phyloP scores from a whole-genome alignment of 495 filamentous ascomycete species.

The Amniculicola lignicola region DNA sequence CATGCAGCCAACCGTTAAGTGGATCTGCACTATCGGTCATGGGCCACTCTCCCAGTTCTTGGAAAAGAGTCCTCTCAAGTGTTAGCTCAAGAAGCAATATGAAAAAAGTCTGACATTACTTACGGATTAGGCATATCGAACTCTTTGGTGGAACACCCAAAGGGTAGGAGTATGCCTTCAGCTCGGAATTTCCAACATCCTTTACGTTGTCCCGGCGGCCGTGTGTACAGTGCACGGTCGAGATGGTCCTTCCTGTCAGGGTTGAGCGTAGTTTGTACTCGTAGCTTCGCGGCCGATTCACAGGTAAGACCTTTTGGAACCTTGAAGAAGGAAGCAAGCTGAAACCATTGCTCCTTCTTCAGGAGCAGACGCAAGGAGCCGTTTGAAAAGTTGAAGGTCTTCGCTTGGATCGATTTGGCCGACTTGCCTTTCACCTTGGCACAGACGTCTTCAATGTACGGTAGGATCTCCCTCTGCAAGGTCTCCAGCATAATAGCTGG shows the following conservation, averaged over 20 bases:
- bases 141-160: conserved; percentile 16
- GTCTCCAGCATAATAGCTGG: background rate
- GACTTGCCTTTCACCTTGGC: conserved; percentile 30
- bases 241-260: conserved; percentile 23
- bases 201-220: conserved; percentile 22
- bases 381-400: conserved; percentile 25
- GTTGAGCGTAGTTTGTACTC: conserved; percentile 16
- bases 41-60: conserved; percentile 24
- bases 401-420: conserved; percentile 13
- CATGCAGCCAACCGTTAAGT: conserved; percentile 31
- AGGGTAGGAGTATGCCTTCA: conserved; percentile 38
- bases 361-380: conserved; percentile 20
- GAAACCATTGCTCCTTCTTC: conserved; percentile 28
- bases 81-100: too few species aligned
- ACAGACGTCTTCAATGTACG: conserved; percentile 37
- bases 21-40: conserved; percentile 36
- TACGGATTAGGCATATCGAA: conserved; percentile 39
- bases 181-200: conserved; percentile 26
- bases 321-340: conserved; percentile 19
- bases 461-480: conserved; percentile 24
- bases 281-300: conserved; percentile 9
- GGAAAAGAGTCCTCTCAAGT: conserved; percentile 31
- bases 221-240: conserved; percentile 16
- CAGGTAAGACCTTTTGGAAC: conserved; percentile 19
- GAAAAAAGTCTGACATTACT: conserved; percentile 8